Evolutionary conservation across 2,329 filamentous ascomycete genomes (phyloP).

Genomic region (Biscogniauxia marginata): DNA sequence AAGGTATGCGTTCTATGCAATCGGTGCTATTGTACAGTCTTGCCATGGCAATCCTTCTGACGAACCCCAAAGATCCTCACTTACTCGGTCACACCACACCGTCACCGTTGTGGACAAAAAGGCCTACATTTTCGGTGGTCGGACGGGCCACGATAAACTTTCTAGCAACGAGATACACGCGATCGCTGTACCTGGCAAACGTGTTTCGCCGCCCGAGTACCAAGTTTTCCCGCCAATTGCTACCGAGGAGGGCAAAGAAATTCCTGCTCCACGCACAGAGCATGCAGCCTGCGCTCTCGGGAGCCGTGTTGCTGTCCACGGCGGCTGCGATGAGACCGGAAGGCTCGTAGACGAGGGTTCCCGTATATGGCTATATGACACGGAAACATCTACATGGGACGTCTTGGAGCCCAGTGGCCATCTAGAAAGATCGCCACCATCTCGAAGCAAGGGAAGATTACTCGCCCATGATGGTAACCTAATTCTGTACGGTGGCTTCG

Average conservation of each 20-base stretch:
- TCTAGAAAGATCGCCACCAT: conserved; percentile 29
- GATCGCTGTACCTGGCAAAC: conserved; percentile 47
- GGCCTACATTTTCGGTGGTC: conserved; percentile 56
- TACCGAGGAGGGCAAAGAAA: conserved; percentile 26
- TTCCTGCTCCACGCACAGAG: conserved; percentile 32
- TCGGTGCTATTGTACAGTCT: neutral
- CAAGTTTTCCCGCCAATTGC: conserved; percentile 33
- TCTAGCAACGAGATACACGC: conserved; percentile 52
- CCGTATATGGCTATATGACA: conserved; percentile 40
- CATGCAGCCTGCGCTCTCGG: conserved; percentile 38
- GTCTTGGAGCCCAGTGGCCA: conserved; percentile 31
- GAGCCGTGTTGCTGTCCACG: conserved; percentile 35
- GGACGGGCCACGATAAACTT: conserved; percentile 37
- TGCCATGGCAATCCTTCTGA: neutral
- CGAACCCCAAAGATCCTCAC: conserved; percentile 27
- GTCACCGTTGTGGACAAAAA: conserved; percentile 51
- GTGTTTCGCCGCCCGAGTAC: conserved; percentile 34
- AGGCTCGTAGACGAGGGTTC: conserved; percentile 31
- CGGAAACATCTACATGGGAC: conserved; percentile 35
- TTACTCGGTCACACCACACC: conserved; percentile 50
- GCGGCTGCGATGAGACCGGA: conserved; percentile 33
- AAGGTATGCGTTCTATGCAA: conserved; percentile 22
- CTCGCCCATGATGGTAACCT: conserved; percentile 45
- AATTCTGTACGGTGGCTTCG: conserved; percentile 48
- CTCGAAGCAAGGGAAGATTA: conserved; percentile 34